phyloP scores from a whole-genome alignment of 441 rosid species.

The Hura crepitans region DNA sequence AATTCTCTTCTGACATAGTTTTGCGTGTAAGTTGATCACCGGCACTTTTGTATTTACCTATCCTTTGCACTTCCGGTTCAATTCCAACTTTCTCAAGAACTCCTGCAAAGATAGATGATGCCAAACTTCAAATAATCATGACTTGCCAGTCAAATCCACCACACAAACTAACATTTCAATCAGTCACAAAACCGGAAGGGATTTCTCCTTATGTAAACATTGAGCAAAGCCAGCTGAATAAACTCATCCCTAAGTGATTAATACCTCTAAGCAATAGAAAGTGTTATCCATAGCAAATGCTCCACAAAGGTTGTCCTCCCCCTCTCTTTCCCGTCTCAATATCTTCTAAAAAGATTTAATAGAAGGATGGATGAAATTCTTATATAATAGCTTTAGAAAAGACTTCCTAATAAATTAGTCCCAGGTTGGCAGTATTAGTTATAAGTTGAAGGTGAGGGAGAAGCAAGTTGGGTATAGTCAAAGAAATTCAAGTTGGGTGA shows the following conservation, averaged over 20 bases:
- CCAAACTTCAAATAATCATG: conserved; percentile 4
- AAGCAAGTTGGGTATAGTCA: background rate
- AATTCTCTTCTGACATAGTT: conserved; percentile 81
- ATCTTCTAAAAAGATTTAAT: background rate
- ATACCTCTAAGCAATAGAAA: background rate
- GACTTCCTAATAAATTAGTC: too few species aligned
- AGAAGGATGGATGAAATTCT: conserved; percentile 6
- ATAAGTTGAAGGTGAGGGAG: background rate
- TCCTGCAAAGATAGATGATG: conserved; percentile 44
- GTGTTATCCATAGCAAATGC: background rate
- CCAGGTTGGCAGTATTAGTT: background rate
- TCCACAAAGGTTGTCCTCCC: background rate
- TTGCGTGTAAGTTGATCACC: conserved; percentile 89
- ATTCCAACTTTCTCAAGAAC: conserved; percentile 81
- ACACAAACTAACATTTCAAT: conserved; percentile 1
- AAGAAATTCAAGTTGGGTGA: background rate
- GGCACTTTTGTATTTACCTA: conserved; percentile 94
- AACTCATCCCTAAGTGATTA: background rate
- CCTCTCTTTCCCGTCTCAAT: background rate
- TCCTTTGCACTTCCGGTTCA: conserved; percentile 84
- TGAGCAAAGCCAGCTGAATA: background rate
- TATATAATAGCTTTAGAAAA: background rate
- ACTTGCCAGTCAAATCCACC: conserved; percentile 8
- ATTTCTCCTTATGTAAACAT: background rate
- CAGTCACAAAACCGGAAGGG: background rate